Percentiles rank a stretch among this genome's conserved stretches.
Evolutionary conservation across 2,329 filamentous ascomycete genomes (phyloP).

Genomic region (Endothia cerciana): DNA sequence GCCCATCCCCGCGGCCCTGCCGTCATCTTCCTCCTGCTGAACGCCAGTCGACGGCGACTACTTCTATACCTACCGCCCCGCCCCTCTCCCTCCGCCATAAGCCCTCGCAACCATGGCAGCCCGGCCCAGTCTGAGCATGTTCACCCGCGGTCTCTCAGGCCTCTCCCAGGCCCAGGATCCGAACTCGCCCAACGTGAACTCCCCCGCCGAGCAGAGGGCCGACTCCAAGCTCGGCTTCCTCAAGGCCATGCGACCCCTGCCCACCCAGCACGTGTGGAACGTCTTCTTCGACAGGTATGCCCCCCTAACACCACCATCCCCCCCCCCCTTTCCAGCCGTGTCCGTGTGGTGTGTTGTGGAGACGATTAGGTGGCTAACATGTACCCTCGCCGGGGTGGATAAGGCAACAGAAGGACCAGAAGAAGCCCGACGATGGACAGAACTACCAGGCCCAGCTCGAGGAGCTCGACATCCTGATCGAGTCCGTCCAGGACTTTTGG

Average conservation of each 20-base stretch:
- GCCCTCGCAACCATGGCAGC: slow-evolving; percentile 53
- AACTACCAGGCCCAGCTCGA: slow-evolving; percentile 61
- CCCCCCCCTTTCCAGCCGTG: not conserved
- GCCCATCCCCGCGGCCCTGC: slow-evolving; percentile 11
- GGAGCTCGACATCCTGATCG: slow-evolving; percentile 67
- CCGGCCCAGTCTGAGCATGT: slow-evolving; percentile 54
- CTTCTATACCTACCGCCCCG: slow-evolving; percentile 4
- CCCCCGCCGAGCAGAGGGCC: slow-evolving; percentile 74
- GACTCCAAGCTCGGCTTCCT: slow-evolving; percentile 84
- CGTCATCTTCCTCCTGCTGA: not conserved
- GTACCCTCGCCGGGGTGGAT: not conserved
- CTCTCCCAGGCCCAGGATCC: slow-evolving; percentile 63
- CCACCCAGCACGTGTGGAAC: slow-evolving; percentile 80
- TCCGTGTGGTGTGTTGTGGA: slow-evolving; percentile 3
- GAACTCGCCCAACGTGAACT: slow-evolving; percentile 63
- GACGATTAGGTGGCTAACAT: slow-evolving; percentile 5
- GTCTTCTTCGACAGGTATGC: slow-evolving; percentile 68
- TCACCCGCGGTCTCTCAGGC: slow-evolving; percentile 66
- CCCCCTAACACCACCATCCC: no score
- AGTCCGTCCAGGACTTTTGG: slow-evolving; percentile 85
- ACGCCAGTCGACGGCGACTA: not conserved
- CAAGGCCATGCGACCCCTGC: slow-evolving; percentile 71
- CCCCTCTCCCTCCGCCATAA: slow-evolving; percentile 4
- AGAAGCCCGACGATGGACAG: slow-evolving; percentile 42
- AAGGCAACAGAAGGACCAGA: slow-evolving; percentile 51